A percentile compares a stretch with the other conserved stretches of the same genome.
phyloP scores from a whole-genome alignment of 2,329 filamentous ascomycete species.

The Colletotrichum sp. region DNA sequence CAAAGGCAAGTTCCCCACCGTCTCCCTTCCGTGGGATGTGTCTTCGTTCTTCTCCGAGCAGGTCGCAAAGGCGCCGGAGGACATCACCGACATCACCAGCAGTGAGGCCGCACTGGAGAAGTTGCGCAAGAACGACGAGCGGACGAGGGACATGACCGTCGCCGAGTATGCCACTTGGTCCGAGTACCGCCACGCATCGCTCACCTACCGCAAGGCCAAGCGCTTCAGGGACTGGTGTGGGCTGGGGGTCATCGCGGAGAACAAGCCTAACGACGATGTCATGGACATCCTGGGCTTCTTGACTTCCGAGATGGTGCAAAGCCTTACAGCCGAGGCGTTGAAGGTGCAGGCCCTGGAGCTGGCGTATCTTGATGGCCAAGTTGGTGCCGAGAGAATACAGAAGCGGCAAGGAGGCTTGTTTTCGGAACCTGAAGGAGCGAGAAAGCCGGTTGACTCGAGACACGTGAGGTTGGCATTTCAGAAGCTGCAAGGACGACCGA shows the following conservation, averaged over 20 bases:
- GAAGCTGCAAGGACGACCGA: background rate
- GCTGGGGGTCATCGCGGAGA: constrained; percentile 22
- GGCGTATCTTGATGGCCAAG: background rate
- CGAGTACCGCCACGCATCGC: constrained; percentile 25
- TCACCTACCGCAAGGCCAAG: constrained; percentile 24
- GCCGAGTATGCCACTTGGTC: constrained; percentile 26
- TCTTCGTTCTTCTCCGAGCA: constrained; percentile 16
- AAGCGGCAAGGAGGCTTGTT: background rate
- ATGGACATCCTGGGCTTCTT: constrained; percentile 25
- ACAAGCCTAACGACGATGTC: constrained; percentile 21
- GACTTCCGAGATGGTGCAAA: constrained; percentile 26
- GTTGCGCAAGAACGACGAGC: constrained; percentile 18
- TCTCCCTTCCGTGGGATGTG: constrained; percentile 18
- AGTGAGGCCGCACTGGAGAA: constrained; percentile 19
- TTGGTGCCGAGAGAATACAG: background rate
- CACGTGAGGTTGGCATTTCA: constrained; percentile 7
- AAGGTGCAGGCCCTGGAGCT: background rate
- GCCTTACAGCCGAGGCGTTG: constrained; percentile 7
- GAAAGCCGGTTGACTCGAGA: background rate
- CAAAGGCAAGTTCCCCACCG: constrained; percentile 5
- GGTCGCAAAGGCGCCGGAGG: constrained; percentile 4
- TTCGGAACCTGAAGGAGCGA: background rate
- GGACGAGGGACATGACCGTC: constrained; percentile 23
- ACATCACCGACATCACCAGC: background rate
- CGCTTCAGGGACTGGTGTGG: constrained; percentile 25